phyloP scores from a whole-genome alignment of 192 early-diverging fungal genomes.

The Coemansia asiatica region DNA sequence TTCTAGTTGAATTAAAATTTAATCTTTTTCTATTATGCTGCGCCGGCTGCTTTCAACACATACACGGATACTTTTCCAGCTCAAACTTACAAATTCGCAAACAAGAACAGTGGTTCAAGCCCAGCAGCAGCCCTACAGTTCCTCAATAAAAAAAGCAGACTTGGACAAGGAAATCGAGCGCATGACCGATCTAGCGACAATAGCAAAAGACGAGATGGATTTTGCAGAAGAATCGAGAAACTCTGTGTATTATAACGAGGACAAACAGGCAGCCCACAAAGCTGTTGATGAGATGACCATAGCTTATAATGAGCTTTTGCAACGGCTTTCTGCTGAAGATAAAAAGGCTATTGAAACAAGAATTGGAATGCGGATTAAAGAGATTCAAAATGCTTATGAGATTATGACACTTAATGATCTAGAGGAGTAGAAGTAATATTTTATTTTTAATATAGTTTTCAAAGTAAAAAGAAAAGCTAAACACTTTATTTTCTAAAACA shows the following conservation, averaged over 20 bases:
- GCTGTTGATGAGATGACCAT: conserved; percentile 48
- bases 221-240: conserved; percentile 55
- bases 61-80: conserved; percentile 24
- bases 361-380: conserved; percentile 54
- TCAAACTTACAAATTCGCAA: background rate
- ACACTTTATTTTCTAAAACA: background rate
- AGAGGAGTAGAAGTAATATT: conserved; percentile 21
- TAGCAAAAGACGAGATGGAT: conserved; percentile 55
- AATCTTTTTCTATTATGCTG: conserved; percentile 12
- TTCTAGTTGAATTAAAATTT: background rate
- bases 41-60: conserved; percentile 17
- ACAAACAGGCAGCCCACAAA: conserved; percentile 45
- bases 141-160: conserved; percentile 5
- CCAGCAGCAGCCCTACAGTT: background rate
- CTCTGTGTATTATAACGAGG: conserved; percentile 55
- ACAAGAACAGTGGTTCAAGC: background rate
- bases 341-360: conserved; percentile 24
- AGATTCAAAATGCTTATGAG: conserved; percentile 52
- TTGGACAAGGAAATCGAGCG: conserved; percentile 49
- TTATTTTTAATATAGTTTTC: background rate
- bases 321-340: conserved; percentile 25
- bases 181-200: conserved; percentile 48
- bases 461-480: too few species aligned
- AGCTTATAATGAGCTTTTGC: conserved; percentile 32
- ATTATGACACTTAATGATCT: conserved; percentile 50